Evolutionary conservation across 768 basidiomycete genomes (phyloP).

Genomic region (Tylopilus sp.): DNA sequence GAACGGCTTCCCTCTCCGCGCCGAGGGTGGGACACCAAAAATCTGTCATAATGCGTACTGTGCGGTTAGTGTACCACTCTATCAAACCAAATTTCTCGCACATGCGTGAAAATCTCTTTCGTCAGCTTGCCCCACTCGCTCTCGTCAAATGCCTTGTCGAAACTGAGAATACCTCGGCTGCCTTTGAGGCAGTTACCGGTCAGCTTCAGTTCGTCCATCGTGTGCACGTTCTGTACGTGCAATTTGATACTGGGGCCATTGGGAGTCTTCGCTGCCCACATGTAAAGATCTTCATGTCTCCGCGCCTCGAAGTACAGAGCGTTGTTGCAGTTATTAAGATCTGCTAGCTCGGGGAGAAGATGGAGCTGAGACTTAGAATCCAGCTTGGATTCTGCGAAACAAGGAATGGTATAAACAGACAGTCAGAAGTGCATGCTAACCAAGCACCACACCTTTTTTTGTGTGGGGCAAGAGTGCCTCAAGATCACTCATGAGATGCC

Average conservation of each 20-base stretch:
- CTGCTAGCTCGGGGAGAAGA: conserved; percentile 92
- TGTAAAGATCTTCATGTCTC: conserved; percentile 90
- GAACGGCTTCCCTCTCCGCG: conserved; percentile 92
- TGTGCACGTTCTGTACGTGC: conserved; percentile 98
- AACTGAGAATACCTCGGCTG: conserved; percentile 86
- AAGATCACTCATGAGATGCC: conserved; percentile 95
- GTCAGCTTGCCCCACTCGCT: conserved; percentile 82
- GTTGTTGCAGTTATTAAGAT: conserved; percentile 97
- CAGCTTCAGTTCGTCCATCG: conserved; percentile 99
- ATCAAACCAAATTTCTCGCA: conserved; percentile 36
- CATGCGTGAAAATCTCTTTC: conserved; percentile 94
- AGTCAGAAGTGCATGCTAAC: background rate
- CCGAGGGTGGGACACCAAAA: conserved; percentile 90
- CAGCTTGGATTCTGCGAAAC: conserved; percentile 83
- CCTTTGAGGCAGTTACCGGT: conserved; percentile 98
- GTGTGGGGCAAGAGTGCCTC: conserved; percentile 88
- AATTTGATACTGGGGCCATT: conserved; percentile 97
- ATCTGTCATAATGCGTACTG: conserved; percentile 66
- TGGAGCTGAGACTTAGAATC: conserved; percentile 94
- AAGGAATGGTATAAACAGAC: background rate
- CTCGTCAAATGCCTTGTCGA: conserved; percentile 87
- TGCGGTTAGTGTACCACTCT: background rate
- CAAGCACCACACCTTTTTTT: conserved; percentile 78
- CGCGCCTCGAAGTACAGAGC: conserved; percentile 96
- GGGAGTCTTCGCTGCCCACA: conserved; percentile 96